Percentiles rank a stretch among this genome's conserved stretches.
These are phyloP conservation scores for Hansfordia pulvinata DNA, from an alignment of 2,329 filamentous ascomycete genomes.

Conservation along the genomic window DNA sequence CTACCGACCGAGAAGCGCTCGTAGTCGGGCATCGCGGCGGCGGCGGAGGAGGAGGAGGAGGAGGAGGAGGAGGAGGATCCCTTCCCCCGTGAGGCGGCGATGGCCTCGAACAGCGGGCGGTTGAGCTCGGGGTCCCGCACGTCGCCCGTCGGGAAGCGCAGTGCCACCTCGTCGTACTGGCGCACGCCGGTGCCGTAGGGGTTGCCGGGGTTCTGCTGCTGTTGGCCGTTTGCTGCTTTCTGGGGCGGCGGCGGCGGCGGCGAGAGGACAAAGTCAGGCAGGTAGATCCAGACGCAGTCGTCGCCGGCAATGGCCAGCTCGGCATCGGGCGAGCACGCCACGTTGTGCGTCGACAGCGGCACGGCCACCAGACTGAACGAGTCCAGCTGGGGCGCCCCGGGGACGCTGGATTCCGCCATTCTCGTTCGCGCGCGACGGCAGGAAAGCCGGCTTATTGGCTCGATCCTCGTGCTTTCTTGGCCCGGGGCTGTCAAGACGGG, in stretches of 20 bases:
- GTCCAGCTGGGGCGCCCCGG: too few species aligned
- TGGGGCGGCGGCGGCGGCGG: conserved; percentile 5
- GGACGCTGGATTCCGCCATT: too few species aligned
- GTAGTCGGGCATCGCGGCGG: conserved; percentile 13
- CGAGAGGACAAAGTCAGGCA: conserved; percentile 27
- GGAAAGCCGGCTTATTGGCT: too few species aligned
- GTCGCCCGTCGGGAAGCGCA: conserved; percentile 16
- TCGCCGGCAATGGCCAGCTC: conserved; percentile 43
- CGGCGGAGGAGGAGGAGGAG: too few species aligned
- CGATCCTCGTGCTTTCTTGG: too few species aligned
- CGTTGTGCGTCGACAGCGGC: conserved; percentile 27
- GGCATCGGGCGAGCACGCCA: conserved; percentile 42
- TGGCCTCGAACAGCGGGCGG: conserved; percentile 13
- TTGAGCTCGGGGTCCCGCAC: conserved; percentile 13
- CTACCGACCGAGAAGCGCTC: conserved; percentile 28
- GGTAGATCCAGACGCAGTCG: conserved; percentile 36
- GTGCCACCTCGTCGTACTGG: conserved; percentile 15
- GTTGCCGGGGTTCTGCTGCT: not conserved
- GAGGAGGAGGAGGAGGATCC: conserved; percentile 16
- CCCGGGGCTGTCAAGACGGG: too few species aligned
- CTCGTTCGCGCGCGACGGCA: not conserved
- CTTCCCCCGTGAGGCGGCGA: conserved; percentile 7
- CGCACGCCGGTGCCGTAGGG: conserved; percentile 5
- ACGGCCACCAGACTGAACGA: conserved; percentile 27
- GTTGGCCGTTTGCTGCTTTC: conserved; percentile 1